Evolutionary conservation across 1,284 basidiomycete genomes (phyloP).

Genomic region (Puccinia horiana): DNA sequence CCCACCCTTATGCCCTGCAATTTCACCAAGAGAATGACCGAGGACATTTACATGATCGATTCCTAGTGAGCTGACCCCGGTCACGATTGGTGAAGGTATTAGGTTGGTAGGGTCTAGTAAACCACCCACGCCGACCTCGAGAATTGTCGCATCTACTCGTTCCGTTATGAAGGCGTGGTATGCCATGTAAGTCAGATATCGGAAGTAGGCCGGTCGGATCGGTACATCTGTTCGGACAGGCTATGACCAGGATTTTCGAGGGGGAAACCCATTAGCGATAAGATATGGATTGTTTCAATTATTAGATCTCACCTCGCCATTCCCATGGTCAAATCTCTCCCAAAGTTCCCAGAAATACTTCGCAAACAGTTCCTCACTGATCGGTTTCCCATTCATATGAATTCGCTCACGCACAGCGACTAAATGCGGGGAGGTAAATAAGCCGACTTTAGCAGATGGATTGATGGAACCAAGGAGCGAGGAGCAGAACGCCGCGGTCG

Average conservation of each 20-base stretch:
- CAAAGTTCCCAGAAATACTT: constrained; percentile 95
- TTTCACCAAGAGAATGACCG: constrained; percentile 84
- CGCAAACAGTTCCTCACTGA: constrained; percentile 84
- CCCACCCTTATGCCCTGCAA: constrained; percentile 93
- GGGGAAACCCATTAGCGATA: background rate
- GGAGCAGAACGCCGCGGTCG: constrained; percentile 80
- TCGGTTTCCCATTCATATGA: constrained; percentile 83
- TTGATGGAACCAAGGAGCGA: constrained; percentile 53
- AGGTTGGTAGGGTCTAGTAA: constrained; percentile 95
- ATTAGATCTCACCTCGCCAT: constrained; percentile 25
- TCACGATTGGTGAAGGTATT: constrained; percentile 82
- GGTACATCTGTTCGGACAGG: constrained; percentile 64
- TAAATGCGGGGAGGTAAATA: constrained; percentile 96
- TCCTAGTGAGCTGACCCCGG: constrained; percentile 86
- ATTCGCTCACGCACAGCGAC: constrained; percentile 95
- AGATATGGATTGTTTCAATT: background rate
- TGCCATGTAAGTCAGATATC: constrained; percentile 86
- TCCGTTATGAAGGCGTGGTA: constrained; percentile 74
- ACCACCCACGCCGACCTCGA: constrained; percentile 97
- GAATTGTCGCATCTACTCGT: constrained; percentile 72
- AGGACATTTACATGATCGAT: constrained; percentile 90
- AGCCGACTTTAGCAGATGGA: constrained; percentile 61
- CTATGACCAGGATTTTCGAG: background rate
- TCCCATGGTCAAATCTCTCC: constrained; percentile 71
- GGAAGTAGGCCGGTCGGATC: constrained; percentile 86